Evolutionary conservation across 345 rosid genomes (phyloP), one percentile per base, ranked within the genome.

Genomic region (Hypericum androsaemum): DNA sequence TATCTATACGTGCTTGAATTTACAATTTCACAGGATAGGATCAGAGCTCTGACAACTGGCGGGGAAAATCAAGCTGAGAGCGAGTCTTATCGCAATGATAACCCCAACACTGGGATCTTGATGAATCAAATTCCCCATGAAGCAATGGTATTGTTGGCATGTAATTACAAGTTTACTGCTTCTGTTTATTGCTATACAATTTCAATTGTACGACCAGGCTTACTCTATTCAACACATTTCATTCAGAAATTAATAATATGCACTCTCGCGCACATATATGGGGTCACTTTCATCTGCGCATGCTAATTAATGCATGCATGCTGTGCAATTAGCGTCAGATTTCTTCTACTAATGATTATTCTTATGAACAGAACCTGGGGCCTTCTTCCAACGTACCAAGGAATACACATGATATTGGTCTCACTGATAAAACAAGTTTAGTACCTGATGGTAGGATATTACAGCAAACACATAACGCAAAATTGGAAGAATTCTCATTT

Each of bases 11-110:
- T 3, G 7, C 22, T 46, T 46, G 15, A 2, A 13, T 46, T 13
- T 6, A 46, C 22, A 46, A 13, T 11, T 39, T 59, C 50, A 53
- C 88, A 87, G 95, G 89, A 87, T 76, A 82, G 75, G 71, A 77
- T 82, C 54, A 71, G 79, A 67, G 89, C 77, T 53, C 38, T 76
- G 47, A 67, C 72, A 35, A 59, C 74, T 42, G 41, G 46, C 35
- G 66, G 37, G 42, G 88, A 68, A 69, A 53, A 63, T 66, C 67
- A 61, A 54, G 50, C 56, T 32, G 78, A 73, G 59, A 67, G 61
- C 52, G 70, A 54, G 50, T 73, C 66, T 17, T 65, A 64, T 62
- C 76, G 65, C 53, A 69, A 49, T 41, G 72, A 58, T 37, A 61
- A 56, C 45, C 41, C 55, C 38, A 52, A 52, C 59, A 43, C 54